Base-by-base conservation (phyloP, 257 asterid genomes). In the Ophiorrhiza pumila region DNA sequence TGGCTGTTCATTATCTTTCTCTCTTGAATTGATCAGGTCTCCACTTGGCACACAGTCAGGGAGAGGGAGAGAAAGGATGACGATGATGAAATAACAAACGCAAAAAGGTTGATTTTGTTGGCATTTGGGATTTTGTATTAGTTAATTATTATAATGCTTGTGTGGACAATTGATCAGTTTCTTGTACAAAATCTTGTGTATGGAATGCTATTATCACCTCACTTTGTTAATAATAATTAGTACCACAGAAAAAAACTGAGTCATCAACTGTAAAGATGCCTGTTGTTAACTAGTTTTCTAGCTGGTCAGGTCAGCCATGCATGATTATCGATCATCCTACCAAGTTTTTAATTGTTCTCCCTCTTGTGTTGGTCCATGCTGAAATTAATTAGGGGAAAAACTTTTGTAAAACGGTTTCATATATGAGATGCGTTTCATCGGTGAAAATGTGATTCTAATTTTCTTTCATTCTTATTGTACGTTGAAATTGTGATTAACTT, bases 91-190 rank as follows among this genome's bases (percentile, higher is more conserved):
- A 37, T 32, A 32, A 46, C 22, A 43, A 64, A 23, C 18, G 50
- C 35, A n/a, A 29, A 69, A 69, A 59, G 49, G 47, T 69, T 5
- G 69, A 13, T 47, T 47, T 76, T 76, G 79, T 69, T 75, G 49
- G 41, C 43, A 59, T 23, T n/a, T 60, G 71, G 58, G 37, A 35
- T 15, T 17, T 27, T 27, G 45, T 23, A 32, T 72, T 1, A 7
- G 6, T 32, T n/a, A n/a, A n/a, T n/a, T n/a, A n/a, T 37, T 55
- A 14, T 59, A 23, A n/a, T 62, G 22, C 7, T 27, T 41, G 47
- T 1, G 47, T 14, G 39, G 53, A 64, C 74, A 11, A 4, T 31
- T n/a, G n/a, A n/a, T 20, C 46, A 12, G 29, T 71, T 57, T 71
- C 45, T 43, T 23, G n/a, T 17, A 3, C 61, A 46, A 60, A 25